Evolutionary conservation across 805 yeast species (phyloP).

Genomic region (Scheffersomyces lignosus): DNA sequence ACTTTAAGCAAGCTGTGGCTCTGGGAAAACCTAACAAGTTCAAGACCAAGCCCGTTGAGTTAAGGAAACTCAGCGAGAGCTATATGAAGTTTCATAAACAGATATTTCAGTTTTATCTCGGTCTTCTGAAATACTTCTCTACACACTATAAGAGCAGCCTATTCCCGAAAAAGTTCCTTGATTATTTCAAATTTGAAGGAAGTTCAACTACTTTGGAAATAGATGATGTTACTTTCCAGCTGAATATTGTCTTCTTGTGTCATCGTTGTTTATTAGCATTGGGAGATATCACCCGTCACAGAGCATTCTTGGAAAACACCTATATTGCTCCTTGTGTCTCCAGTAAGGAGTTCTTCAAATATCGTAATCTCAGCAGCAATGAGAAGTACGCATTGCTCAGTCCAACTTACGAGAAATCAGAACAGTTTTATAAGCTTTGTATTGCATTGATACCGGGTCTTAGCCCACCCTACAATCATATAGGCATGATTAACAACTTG

Average conservation of each 20-base stretch:
- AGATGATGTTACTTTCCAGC: constrained; percentile 19
- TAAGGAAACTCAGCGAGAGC: constrained; percentile 54
- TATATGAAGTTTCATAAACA: constrained; percentile 51
- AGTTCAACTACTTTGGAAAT: constrained; percentile 12
- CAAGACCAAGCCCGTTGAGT: constrained; percentile 47
- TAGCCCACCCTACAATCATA: constrained; percentile 65
- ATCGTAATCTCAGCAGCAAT: constrained; percentile 26
- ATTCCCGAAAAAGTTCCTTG: constrained; percentile 31
- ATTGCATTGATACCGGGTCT: constrained; percentile 61
- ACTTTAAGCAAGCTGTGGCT: constrained; percentile 7
- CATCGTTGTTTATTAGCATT: constrained; percentile 53
- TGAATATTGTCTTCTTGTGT: constrained; percentile 40
- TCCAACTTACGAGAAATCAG: constrained; percentile 24
- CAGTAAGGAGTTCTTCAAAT: constrained; percentile 26
- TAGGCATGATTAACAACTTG: constrained; percentile 47
- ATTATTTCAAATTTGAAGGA: constrained; percentile 24
- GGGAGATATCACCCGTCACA: constrained; percentile 61
- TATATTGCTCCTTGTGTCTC: constrained; percentile 39
- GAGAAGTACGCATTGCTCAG: constrained; percentile 40
- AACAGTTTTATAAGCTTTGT: constrained; percentile 48
- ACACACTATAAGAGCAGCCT: constrained; percentile 36
- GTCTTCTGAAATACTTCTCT: constrained; percentile 40
- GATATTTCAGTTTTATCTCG: constrained; percentile 48
- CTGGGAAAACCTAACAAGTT: constrained; percentile 13
- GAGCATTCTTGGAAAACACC: constrained; percentile 47